Conservation (phyloP, 306 rosid genomes). For the Rosa rugosa region DNA sequence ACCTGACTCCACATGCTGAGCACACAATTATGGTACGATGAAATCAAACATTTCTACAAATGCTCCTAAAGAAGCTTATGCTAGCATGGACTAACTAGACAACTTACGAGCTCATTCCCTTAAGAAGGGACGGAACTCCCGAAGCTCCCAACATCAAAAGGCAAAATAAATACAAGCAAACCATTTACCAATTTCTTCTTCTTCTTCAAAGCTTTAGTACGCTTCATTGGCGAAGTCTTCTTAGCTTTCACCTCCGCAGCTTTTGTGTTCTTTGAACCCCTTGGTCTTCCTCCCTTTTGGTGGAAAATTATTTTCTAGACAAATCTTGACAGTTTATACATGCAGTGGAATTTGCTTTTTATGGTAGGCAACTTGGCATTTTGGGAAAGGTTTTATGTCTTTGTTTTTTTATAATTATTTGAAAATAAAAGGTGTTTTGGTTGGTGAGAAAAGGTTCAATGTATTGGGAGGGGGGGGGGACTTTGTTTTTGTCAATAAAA, state of each 20-base stretch:
- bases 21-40: too few relatives aligned
- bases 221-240: background rate
- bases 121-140: too few relatives aligned
- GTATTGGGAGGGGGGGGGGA: too few relatives aligned
- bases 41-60: too few relatives aligned
- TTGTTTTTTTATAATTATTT: too few relatives aligned
- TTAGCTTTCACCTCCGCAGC: rapidly evolving
- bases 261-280: background rate
- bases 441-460: background rate
- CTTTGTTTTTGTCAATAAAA: too few relatives aligned
- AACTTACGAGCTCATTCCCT: too few relatives aligned
- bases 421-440: background rate
- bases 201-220: background rate
- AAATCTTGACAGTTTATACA: background rate
- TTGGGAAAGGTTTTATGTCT: background rate
- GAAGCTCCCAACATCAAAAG: too few relatives aligned
- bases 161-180: background rate
- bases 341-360: background rate
- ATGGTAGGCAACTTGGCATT: background rate
- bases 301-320: background rate
- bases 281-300: background rate
- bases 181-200: background rate
- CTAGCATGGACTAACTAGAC: too few relatives aligned
- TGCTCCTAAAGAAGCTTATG: too few relatives aligned
- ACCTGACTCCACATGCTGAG: too few relatives aligned